Evolutionary conservation across 2,329 filamentous ascomycete genomes (phyloP), one percentile per base, ranked within the genome.

Genomic region (Penicillium sp.): DNA sequence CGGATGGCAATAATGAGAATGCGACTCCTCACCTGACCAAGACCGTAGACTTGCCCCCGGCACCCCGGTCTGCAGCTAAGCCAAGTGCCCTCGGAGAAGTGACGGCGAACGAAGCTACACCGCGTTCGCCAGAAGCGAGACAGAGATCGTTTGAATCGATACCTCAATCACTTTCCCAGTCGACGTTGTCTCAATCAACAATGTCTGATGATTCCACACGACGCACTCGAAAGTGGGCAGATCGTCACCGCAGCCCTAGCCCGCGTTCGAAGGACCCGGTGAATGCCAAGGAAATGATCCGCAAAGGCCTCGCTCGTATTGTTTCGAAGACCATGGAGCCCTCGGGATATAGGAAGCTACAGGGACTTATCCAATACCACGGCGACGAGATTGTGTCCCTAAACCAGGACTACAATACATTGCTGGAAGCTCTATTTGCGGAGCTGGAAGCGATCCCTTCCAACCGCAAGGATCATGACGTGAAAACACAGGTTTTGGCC

Each of bases 401-500:
- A 31, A 68, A 70, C 38, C 60, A 61, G 21, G 71, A 72, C 39
- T 77, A 73, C 57, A 67, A 72, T 52, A 64, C 70, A 31, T 64
- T 76, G 55, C 56, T 77, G 2, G 47, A 71, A 32, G 72, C 72
- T 27, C 60, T 78, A 35, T 55, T 77, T 25, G 64, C 65, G 12
- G 71, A 72, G 39, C 60, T 78, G 15, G 71, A 76, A 57, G 61
- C 63, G 10, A 59, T 67, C 0, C 65, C 63, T 25, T 62, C 66
- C 6, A 68, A 69, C 32, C 69, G 67, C 46, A 65, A 65, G 42
- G 57, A 65, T 32, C 56, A 66, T 35, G 75, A 77, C 44, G 57
- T 74, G 45, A 77, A 77, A 52, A 75, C 72, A 3, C 75, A 77
- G 50, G 68, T 75, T n/a, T 60, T 77, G 27, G 65, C 72, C 23